Evolutionary conservation across 805 yeast species (phyloP).

Genomic region (Starmerella vitae): DNA sequence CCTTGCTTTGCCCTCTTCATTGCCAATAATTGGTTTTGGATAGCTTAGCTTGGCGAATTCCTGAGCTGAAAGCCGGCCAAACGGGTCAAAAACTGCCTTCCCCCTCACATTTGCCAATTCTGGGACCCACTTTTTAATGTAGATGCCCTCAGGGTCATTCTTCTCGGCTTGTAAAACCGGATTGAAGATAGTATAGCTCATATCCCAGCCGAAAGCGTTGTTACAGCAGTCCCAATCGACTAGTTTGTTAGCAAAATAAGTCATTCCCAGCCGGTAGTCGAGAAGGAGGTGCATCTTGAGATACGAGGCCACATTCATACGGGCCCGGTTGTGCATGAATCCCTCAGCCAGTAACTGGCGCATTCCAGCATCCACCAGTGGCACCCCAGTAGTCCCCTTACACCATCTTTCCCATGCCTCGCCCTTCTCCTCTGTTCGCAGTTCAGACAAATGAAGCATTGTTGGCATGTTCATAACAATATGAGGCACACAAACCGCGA

Average conservation of each 20-base stretch:
- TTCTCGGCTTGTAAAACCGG: slow-evolving; percentile 38
- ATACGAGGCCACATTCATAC: slow-evolving; percentile 43
- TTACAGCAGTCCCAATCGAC: slow-evolving; percentile 43
- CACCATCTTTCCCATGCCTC: slow-evolving; percentile 39
- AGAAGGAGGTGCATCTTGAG: slow-evolving; percentile 37
- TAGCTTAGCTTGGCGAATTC: slow-evolving; percentile 17
- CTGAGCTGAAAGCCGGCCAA: slow-evolving; percentile 12
- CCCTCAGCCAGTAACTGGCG: slow-evolving; percentile 39
- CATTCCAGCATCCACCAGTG: slow-evolving; percentile 49
- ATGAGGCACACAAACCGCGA: slow-evolving; percentile 38
- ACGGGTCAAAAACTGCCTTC: slow-evolving; percentile 30
- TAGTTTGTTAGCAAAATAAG: slow-evolving; percentile 36
- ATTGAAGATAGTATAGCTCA: slow-evolving; percentile 43
- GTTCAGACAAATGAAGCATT: slow-evolving; percentile 30
- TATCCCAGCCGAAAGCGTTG: slow-evolving; percentile 51
- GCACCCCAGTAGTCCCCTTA: slow-evolving; percentile 41
- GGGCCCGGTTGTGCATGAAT: slow-evolving; percentile 39
- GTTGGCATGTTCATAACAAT: slow-evolving; percentile 39
- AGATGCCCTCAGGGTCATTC: slow-evolving; percentile 37
- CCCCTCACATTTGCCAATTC: slow-evolving; percentile 29
- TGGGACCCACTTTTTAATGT: slow-evolving; percentile 39
- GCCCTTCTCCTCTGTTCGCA: slow-evolving; percentile 34
- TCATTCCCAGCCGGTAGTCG: slow-evolving; percentile 45
- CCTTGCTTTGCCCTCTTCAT: slow-evolving; percentile 7
- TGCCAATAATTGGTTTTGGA: slow-evolving; percentile 14